Evolutionary conservation across 2,329 filamentous ascomycete genomes (phyloP), one percentile per base, ranked within the genome.

Genomic region (Pseudonectria buxi): DNA sequence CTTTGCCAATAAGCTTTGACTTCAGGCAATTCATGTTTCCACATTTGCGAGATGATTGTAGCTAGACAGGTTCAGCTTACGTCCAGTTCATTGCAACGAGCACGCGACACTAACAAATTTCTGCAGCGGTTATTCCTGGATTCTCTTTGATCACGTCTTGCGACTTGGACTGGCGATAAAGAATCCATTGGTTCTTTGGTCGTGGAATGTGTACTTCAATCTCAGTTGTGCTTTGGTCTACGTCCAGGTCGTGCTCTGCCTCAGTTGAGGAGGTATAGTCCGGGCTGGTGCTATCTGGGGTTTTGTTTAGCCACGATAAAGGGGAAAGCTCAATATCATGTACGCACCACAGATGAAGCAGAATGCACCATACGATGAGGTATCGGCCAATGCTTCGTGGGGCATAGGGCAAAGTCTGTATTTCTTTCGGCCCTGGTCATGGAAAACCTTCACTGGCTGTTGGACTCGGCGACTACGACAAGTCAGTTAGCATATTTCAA

Each of bases 131-230:
- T n/a, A 56, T 45, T 0, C 40, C 42, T 6, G 53, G 48, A 31
- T 53, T 38, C 7, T 36, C 36, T 10, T 46, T 36, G 10, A 39
- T 45, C 15, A 62, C 33, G 15, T 50, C 41, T 10, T 43, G 40
- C 3, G 49, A 52, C 10, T 51, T 51, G 6, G 51, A 40, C 18
- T 56, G 50, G 10, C 57, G 55, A 31, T 60, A 62, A 3, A 62
- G 42, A 28, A 60, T 60, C 50, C 52, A 62, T 22, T 49, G 45
- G 30, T 62, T 61, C 25, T 48, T 44, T 3, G 57, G 55, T 4
- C 55, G 54, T 18, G 53, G 52, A 18, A 59, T 52, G 14, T 41
- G 43, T 16, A 30, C 32, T 3, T 26, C 24, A 24, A 32, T 24
- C 13, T 26, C 12, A 30, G 31, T 7, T 10, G 31, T 13, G 7